Percentiles rank a stretch among this genome's conserved stretches.
phyloP scores from a whole-genome alignment of 75 land plant species.

The Cunninghamia lanceolata region DNA sequence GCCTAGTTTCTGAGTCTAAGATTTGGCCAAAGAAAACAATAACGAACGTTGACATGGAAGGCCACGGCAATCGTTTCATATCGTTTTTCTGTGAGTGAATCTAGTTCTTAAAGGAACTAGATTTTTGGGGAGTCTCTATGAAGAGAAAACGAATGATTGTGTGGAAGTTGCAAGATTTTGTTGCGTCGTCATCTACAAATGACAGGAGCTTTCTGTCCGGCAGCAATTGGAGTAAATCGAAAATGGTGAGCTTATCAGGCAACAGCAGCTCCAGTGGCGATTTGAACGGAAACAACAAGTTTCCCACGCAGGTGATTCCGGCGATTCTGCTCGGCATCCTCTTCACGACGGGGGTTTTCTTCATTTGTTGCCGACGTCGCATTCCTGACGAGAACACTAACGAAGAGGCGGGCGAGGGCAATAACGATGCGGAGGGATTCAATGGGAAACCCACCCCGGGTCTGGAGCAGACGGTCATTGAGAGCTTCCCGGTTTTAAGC shows the following conservation, averaged over 20 bases:
- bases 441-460: not conserved
- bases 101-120: not conserved
- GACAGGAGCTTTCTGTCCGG: not conserved
- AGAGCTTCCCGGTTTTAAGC: not conserved
- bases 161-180: not conserved
- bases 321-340: slow-evolving; percentile 8
- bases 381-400: not conserved
- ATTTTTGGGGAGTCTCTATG: not conserved
- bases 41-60: too few species aligned
- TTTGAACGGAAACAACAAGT: not conserved
- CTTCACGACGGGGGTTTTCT: slow-evolving; percentile 15
- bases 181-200: not conserved
- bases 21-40: too few species aligned
- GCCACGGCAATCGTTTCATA: too few species aligned
- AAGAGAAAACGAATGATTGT: not conserved
- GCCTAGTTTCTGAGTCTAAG: too few species aligned
- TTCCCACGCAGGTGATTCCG: not conserved
- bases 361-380: slow-evolving; percentile 18
- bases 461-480: slow-evolving; percentile 5
- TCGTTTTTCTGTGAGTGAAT: not conserved
- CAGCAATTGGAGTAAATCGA: not conserved
- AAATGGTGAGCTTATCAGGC: not conserved
- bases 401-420: not conserved
- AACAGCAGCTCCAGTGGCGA: not conserved
- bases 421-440: not conserved